Base-by-base conservation (phyloP, 129 eudicot species). In the Helichrysum umbraculigerum region DNA sequence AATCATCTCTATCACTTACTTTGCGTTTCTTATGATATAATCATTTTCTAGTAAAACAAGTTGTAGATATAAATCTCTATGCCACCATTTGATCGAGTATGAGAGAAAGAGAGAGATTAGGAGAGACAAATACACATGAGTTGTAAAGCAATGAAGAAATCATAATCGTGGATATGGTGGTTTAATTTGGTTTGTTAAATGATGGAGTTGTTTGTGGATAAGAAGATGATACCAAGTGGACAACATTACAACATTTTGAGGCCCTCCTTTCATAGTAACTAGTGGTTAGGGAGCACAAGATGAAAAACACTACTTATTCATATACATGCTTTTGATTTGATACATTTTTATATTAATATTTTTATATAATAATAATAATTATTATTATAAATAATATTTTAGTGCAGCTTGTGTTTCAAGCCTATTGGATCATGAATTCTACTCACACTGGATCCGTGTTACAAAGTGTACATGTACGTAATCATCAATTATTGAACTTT, bases 101-200 rank as follows among this genome's bases (percentile, higher is more conserved):
- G 34, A 5, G 75, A 76, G 14, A 11, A 16, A 17, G 50, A 37
- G 42, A 39, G 76, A 30, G 81, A 77, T 68, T 68, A 77, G 11
- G 81, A 50, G 59, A 41, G 81, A 78, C 81, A 78, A 17, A 59
- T 37, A 35, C 76, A 69, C 70, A 78, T 78, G 81, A 78, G 71
- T 78, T 78, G 81, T 70, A 70, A 69, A 57, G 62, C 47, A 34
- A 77, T 25, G 68, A 69, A 77, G 12, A 19, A 41, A 57, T 77
- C 42, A 15, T 30, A 77, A 59, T 68, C 41, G 35, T 56, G 75
- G 52, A 28, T 68, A 19, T 57, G 28, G 1, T 25, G 70, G 9
- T 58, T 41, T 77, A 77, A 28, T 41, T 62, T 25, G 41, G 34
- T 32, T 50, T 51, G 37, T 76, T 51, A 66, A 66, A 54, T 76